Conservation (phyloP, 2,329 filamentous ascomycete species). For the Paecilomyces dactylethromorphus region DNA sequence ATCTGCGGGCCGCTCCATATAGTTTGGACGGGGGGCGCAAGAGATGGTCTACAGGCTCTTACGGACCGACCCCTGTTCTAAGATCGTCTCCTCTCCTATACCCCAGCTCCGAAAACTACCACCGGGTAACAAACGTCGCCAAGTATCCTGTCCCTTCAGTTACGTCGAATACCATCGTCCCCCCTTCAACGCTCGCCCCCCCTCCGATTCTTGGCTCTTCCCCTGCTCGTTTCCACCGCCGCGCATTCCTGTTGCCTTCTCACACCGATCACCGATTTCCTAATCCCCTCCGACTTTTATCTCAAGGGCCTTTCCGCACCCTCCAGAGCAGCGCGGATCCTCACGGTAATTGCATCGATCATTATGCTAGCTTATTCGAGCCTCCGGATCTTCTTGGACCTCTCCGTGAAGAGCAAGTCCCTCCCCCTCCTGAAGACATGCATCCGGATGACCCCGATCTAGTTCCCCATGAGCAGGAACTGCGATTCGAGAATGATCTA, state of each 20-base stretch:
- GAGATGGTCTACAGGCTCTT: slow-evolving; percentile 73
- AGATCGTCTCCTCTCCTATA: slow-evolving; percentile 53
- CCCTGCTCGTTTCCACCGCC: slow-evolving; percentile 5
- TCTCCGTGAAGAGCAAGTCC: slow-evolving; percentile 64
- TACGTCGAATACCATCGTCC: slow-evolving; percentile 43
- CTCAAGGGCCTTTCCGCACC: slow-evolving; percentile 66
- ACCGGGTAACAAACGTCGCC: slow-evolving; percentile 50
- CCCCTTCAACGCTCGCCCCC: slow-evolving; percentile 3
- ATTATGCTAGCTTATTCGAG: slow-evolving; percentile 67
- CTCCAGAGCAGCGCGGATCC: slow-evolving; percentile 69
- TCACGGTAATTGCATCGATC: slow-evolving; percentile 48
- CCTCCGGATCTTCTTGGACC: slow-evolving; percentile 72
- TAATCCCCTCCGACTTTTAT: slow-evolving; percentile 54
- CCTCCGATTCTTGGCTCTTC: slow-evolving; percentile 1
- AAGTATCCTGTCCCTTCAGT: slow-evolving; percentile 45
- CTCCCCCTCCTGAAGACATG: slow-evolving; percentile 75
- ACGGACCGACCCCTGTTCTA: slow-evolving; percentile 51
- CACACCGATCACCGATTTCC: slow-evolving; percentile 50
- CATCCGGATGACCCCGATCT: slow-evolving; percentile 69
- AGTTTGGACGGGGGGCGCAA: slow-evolving; percentile 62
- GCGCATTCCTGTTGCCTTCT: slow-evolving; percentile 37
- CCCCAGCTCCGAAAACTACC: slow-evolving; percentile 47
- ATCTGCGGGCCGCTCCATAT: slow-evolving; percentile 64
- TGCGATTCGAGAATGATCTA: slow-evolving; percentile 72
- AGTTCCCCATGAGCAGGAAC: slow-evolving; percentile 69